Evolutionary conservation across 805 yeast species (phyloP), one percentile per base, ranked within the genome.

Genomic region (Cyberlindnera xishuangbannaensis): DNA sequence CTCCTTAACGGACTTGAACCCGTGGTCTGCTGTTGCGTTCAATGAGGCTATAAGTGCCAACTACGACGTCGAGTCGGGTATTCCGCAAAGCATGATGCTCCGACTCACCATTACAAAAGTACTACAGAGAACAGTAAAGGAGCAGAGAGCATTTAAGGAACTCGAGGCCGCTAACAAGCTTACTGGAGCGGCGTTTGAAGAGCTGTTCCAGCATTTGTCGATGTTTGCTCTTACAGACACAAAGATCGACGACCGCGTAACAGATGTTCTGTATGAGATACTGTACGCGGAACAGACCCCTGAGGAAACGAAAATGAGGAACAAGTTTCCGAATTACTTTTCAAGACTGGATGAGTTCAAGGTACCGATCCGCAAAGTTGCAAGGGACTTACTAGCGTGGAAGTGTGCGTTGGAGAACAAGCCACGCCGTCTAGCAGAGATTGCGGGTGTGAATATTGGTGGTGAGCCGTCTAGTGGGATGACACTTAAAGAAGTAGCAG

Each of bases 281-380:
- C 8, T 38, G 7, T 26, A 18, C 8, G 24, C 15, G 1, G 17
- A 13, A 3, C 20, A 17, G 7, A 7, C 39, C 6, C n/a, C 16
- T 11, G 50, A 48, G 25, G 55, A 50, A 30, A 25, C 18, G 3
- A 7, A 6, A 7, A 10, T 51, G 4, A 28, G 41, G 22, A 8
- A 7, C 4, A 37, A 35, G 18, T 50, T 38, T 30, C 54, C 54
- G 16, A 36, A 42, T 19, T 49, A 37, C 17, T 47, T 45, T 28
- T 24, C 36, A 8, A 49, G 28, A 26, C 23, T 49, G 18, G 43
- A 46, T 11, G 45, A 41, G 12, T 22, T 21, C 15, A 36, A 36
- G 13, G 23, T 30, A 15, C 36, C 28, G 14, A 20, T 41, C 2
- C 35, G 35, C 17, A 27, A 27, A 9, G 22, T 41, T 5, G 40